phyloP scores from a whole-genome alignment of 371 early-diverging fungal genomes.

The Apophysomyces elegans region DNA sequence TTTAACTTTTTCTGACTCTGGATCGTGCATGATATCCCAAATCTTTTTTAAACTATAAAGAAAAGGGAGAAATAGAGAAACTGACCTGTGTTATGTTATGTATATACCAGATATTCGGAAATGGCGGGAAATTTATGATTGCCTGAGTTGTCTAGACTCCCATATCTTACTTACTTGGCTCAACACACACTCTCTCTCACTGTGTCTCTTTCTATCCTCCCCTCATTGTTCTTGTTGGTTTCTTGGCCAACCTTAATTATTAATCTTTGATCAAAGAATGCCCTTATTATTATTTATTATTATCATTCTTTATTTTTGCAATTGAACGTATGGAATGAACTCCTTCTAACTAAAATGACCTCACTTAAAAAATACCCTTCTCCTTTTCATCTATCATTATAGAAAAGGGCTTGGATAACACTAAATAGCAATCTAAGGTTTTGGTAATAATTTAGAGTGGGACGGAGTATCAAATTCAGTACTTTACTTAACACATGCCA shows the following conservation, averaged over 20 bases:
- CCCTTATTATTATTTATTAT: neutral
- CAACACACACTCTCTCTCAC: no score
- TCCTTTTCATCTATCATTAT: constrained; percentile 13
- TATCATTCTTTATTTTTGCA: constrained; percentile 10
- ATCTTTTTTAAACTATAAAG: constrained; percentile 3
- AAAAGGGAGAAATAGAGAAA: neutral
- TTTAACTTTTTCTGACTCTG: constrained; percentile 10
- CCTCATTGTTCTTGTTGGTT: constrained; percentile 11
- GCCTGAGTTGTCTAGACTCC: constrained; percentile 10
- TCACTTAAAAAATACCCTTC: constrained; percentile 9
- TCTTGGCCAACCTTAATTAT: constrained; percentile 12
- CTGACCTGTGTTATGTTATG: no score
- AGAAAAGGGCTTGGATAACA: constrained; percentile 27
- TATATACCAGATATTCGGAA: constrained; percentile 1
- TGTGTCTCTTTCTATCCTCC: neutral
- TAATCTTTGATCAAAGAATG: constrained; percentile 5
- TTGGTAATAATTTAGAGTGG: neutral
- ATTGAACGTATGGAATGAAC: constrained; percentile 32
- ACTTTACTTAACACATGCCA: constrained; percentile 43
- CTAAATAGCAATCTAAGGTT: no score
- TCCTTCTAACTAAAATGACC: constrained; percentile 18
- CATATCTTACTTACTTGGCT: neutral
- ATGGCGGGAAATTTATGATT: neutral
- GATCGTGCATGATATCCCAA: constrained; percentile 12
- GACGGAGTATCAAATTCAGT: neutral